Percentiles rank a stretch among this genome's conserved stretches.
These are phyloP conservation scores for Tympanopsis confertula DNA, from an alignment of 2,329 filamentous ascomycete genomes.

Conservation along the genomic window DNA sequence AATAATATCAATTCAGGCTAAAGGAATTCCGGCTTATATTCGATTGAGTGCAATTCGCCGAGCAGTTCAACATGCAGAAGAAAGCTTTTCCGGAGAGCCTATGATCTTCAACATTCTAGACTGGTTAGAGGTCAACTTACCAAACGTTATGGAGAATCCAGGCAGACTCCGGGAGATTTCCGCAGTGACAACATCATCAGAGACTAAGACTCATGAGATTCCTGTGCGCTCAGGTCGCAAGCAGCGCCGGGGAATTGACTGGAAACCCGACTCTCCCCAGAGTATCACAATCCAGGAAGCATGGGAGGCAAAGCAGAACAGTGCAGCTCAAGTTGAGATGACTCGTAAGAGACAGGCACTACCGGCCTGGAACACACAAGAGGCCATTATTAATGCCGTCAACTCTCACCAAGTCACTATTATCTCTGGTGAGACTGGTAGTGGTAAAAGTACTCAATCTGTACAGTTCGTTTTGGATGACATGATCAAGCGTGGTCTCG, in stretches of 20 bases:
- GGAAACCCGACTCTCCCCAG: conserved; percentile 26
- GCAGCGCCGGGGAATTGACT: conserved; percentile 33
- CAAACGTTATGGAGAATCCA: conserved; percentile 52
- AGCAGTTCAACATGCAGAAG: conserved; percentile 40
- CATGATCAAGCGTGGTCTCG: conserved; percentile 47
- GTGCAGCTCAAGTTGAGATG: conserved; percentile 46
- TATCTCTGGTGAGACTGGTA: conserved; percentile 65
- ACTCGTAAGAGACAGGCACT: conserved; percentile 41
- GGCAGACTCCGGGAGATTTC: conserved; percentile 55
- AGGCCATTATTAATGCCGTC: conserved; percentile 52
- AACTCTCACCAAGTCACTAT: conserved; percentile 57
- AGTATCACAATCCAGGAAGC: conserved; percentile 29
- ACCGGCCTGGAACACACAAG: conserved; percentile 56
- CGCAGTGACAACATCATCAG: conserved; percentile 34
- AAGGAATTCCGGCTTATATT: conserved; percentile 58
- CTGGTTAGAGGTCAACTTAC: conserved; percentile 55
- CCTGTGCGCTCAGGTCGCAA: conserved; percentile 7
- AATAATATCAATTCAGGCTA: conserved; percentile 41
- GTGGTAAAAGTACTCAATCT: conserved; percentile 64
- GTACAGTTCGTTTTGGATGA: conserved; percentile 66
- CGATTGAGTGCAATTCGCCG: conserved; percentile 57
- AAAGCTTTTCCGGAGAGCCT: conserved; percentile 1
- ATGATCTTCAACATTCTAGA: conserved; percentile 35
- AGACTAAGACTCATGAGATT: conserved; percentile 10
- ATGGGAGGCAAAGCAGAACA: conserved; percentile 43